Percentiles rank a stretch among this genome's conserved stretches.
phyloP scores from a whole-genome alignment of 768 basidiomycete genomes.

The Naganishia onofrii region DNA sequence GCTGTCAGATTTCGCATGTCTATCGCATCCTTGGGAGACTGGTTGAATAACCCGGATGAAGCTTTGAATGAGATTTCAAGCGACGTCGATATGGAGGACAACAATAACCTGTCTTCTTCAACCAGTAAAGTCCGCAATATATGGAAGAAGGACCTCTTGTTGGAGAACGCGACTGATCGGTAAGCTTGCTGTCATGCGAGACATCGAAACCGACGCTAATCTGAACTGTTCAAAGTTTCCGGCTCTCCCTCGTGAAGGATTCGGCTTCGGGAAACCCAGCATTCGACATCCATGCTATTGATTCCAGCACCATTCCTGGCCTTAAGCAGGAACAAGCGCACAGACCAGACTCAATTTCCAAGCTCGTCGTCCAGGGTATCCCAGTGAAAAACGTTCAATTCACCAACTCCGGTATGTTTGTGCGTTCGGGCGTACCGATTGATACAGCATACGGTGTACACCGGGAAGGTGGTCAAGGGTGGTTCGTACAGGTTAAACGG shows the following conservation, averaged over 20 bases:
- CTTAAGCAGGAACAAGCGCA: background rate
- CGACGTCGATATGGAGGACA: slow-evolving; percentile 14
- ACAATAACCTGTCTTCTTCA: background rate
- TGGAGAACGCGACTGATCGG: slow-evolving; percentile 24
- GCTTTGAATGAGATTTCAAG: background rate
- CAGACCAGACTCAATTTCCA: background rate
- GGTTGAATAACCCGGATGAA: slow-evolving; percentile 13
- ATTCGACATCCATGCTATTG: slow-evolving; percentile 3
- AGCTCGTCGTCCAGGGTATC: slow-evolving; percentile 4
- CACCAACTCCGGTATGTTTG: slow-evolving; percentile 25
- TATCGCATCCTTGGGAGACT: slow-evolving; percentile 11
- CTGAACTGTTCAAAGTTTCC: background rate
- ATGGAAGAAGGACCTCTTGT: slow-evolving; percentile 26
- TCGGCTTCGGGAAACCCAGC: background rate
- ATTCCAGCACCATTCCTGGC: background rate
- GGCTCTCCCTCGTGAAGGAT: background rate
- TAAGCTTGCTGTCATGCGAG: background rate
- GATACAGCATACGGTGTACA: slow-evolving; percentile 9
- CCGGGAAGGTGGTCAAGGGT: slow-evolving; percentile 10
- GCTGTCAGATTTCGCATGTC: slow-evolving; percentile 11
- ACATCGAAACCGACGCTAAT: background rate
- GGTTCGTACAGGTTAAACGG: slow-evolving; percentile 4
- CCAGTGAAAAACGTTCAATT: slow-evolving; percentile 19
- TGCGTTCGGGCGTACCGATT: slow-evolving; percentile 9
- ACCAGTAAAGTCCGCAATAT: slow-evolving; percentile 22